A percentile compares a stretch with the other conserved stretches of the same genome.
phyloP scores from a whole-genome alignment of 371 early-diverging fungal species.

The Mortierella sp. region DNA sequence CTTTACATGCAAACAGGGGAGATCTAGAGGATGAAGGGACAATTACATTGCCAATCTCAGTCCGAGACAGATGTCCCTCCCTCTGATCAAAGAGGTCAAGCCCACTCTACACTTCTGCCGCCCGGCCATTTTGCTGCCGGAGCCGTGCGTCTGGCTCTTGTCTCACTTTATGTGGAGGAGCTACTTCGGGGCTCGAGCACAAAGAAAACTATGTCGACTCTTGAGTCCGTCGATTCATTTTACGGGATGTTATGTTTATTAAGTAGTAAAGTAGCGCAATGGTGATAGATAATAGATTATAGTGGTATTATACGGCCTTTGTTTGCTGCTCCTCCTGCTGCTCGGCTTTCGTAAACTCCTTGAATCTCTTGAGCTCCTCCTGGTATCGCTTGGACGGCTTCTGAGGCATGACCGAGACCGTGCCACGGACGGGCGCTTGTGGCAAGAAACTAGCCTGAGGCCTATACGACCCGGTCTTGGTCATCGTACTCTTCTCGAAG shows the following conservation, averaged over 20 bases:
- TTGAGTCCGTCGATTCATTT: too few species aligned
- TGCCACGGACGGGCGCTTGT: conserved; percentile 6
- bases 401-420: conserved; percentile 18
- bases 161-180: background rate
- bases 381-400: conserved; percentile 24
- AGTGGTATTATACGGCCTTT: background rate
- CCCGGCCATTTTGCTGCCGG: background rate
- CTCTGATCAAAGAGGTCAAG: too few species aligned
- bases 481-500: conserved; percentile 17
- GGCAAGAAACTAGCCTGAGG: conserved; percentile 36
- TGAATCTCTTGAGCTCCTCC: conserved; percentile 10
- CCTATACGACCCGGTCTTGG: conserved; percentile 22
- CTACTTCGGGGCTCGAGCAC: background rate
- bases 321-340: background rate
- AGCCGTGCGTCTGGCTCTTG: background rate
- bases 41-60: too few species aligned
- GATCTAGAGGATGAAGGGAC: too few species aligned
- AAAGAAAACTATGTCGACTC: background rate
- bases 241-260: too few species aligned
- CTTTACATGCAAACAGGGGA: too few species aligned
- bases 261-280: too few species aligned
- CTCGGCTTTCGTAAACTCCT: background rate
- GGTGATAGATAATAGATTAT: background rate
- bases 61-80: too few species aligned
- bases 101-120: background rate